A percentile compares a stretch with the other conserved stretches of the same genome.
Evolutionary conservation across 345 rosid genomes (phyloP).

Genomic region (Rubroshorea leprosula): DNA sequence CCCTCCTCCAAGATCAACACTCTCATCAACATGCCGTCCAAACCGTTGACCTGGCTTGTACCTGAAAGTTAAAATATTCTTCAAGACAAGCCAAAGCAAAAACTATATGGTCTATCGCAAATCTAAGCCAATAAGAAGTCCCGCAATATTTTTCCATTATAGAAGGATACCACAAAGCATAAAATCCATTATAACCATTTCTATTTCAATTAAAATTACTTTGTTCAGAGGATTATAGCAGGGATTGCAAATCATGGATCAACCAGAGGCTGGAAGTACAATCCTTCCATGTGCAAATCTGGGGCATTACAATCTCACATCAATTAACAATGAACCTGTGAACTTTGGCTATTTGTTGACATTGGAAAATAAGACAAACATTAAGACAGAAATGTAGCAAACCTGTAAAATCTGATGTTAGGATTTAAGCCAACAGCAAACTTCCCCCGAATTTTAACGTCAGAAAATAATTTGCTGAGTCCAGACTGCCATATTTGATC

Average conservation of each 20-base stretch:
- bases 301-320: conserved; percentile 1
- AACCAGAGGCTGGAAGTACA: too few species aligned
- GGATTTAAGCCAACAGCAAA: conserved; percentile 88
- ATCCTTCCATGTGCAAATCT: background rate
- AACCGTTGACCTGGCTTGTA: conserved; percentile 82
- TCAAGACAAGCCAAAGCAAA: background rate
- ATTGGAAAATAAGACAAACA: too few species aligned
- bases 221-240: too few species aligned
- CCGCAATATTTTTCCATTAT: background rate
- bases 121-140: background rate
- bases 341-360: background rate
- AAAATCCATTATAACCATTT: background rate
- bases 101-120: background rate
- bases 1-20: conserved; percentile 67
- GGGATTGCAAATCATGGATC: background rate
- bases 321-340: background rate
- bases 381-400: conserved; percentile 6
- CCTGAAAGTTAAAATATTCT: conserved; percentile 33
- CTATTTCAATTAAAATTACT: too few species aligned
- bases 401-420: conserved; percentile 85
- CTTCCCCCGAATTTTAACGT: conserved; percentile 67
- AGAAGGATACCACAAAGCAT: conserved; percentile 1
- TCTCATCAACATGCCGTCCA: conserved; percentile 84
- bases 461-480: conserved; percentile 51
- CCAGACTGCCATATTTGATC: conserved; percentile 71